Evolutionary conservation across 1,284 basidiomycete species (phyloP), one percentile per base, ranked within the genome.

Genomic region (Cutaneotrichosporon curvatum): DNA sequence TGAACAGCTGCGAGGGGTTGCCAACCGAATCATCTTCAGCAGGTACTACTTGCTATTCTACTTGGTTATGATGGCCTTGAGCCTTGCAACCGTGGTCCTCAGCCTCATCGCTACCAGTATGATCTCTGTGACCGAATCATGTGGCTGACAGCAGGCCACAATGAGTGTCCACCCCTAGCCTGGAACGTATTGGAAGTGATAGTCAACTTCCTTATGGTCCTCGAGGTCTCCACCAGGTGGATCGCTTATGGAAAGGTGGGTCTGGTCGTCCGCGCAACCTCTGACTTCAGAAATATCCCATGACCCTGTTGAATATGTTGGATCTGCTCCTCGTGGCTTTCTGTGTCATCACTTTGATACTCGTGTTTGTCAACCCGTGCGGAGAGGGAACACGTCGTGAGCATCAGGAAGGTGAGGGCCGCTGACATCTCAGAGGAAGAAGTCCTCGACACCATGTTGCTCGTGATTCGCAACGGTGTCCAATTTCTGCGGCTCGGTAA

Each of bases 161-260:
- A 53, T 5, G 40, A 69, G 35, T 75, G 75, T 36, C 74, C 74
- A 2, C 69, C 70, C 0, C 42, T 69, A 2, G 73, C 86, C 3
- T 95, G 95, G 76, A 94, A 90, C 68, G 75, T 94, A 28, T 77
- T 96, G 57, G 91, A 96, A 69, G 74, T 95, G 40, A 82, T 95
- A 63, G 81, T 96, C 67, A 96, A 96, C 63, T 76, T 79, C 0
- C 78, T 87, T 8, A 94, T 96, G 91, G 94, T 96, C 48, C 69
- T 84, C 19, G 91, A 96, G 74, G 91, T 96, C 15, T 77, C 77
- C 1, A 84, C 91, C 43, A 81, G 91, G 22, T 84, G 94, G 67
- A 75, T 92, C 43, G 91, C 91, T 1, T 86, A 94, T 61, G 90
- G 90, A 52, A 79, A 81, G 69, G 91, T 94, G 61, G 19, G 19